These are phyloP conservation scores for Calcarisporium arbuscula DNA, from an alignment of 2,329 filamentous ascomycete genomes.

Conservation along the genomic window DNA sequence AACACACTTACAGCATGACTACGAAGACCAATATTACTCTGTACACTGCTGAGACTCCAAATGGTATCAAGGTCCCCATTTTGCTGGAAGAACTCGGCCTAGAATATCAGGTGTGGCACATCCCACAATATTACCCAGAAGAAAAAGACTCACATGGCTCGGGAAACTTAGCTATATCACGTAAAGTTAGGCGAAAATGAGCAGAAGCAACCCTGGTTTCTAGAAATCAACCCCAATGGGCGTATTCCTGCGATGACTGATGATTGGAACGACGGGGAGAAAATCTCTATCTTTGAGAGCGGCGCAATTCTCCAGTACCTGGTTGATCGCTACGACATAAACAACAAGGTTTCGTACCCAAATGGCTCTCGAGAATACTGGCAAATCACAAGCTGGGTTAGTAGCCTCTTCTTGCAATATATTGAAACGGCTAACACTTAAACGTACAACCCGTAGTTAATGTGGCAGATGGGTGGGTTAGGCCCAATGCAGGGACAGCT, in stretches of 20 bases:
- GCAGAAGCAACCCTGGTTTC: constrained; percentile 75
- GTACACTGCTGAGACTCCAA: too few relatives aligned
- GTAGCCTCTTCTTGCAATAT: too few relatives aligned
- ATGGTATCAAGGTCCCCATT: constrained; percentile 78
- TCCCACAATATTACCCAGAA: too few relatives aligned
- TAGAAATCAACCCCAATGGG: constrained; percentile 81
- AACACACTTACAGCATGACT: too few relatives aligned
- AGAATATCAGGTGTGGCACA: constrained; percentile 65
- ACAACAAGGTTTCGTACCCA: constrained; percentile 73
- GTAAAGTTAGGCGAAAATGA: constrained; percentile 41
- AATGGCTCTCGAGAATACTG: constrained; percentile 64
- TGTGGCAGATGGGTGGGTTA: constrained; percentile 68
- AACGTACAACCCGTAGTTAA: constrained; percentile 29
- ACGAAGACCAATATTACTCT: too few relatives aligned
- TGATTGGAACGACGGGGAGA: constrained; percentile 61
- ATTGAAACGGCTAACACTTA: not conserved
- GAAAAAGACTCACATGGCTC: too few relatives aligned
- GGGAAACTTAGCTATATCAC: too few relatives aligned
- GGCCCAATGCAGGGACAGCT: constrained; percentile 72
- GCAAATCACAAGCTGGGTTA: constrained; percentile 65
- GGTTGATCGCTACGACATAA: constrained; percentile 66
- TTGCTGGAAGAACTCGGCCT: constrained; percentile 72
- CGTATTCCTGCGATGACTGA: constrained; percentile 79
- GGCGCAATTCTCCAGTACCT: constrained; percentile 77
- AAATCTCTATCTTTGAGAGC: constrained; percentile 69